Evolutionary conservation across 2,329 filamentous ascomycete species (phyloP), one percentile per base, ranked within the genome.

Genomic region (Ophiostoma novo-ulmi): DNA sequence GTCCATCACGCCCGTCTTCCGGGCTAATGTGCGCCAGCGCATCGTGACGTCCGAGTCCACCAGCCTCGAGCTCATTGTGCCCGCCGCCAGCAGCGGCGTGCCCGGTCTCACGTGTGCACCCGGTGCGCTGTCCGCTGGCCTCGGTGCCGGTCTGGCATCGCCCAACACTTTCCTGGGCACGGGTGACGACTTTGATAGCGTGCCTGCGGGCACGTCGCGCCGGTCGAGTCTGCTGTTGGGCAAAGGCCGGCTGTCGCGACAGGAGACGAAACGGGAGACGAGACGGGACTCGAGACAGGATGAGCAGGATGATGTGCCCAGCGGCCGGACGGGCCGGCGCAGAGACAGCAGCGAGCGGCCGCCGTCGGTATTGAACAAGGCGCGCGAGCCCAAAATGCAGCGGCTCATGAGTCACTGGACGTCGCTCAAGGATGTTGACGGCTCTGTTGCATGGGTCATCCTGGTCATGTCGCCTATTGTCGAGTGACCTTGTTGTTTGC

Each of bases 1-100:
- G 0, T 80, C 78, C 2, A 76, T 84, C 6, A 80, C 80, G 1
- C 82, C 81, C 68, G 78, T 80, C 0, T 84, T 85, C 77, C 82
- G 81, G 73, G 75, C 76, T 0, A 78, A 77, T 0, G 82, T 88
- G 2, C 78, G 79, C 31, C 79, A 82, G n/a, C 75, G 76, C 7
- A 73, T 82, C 1, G 71, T 71, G 3, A 71, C 71, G 0, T 75
- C 77, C 10, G 75, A 77, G 39, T 36, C 72, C 0, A 69, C 72
- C 22, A 73, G 69, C 66, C 44, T 74, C 14, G 73, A 76, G 70
- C 36, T 76, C 14, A 55, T 48, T 14, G 67, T 75, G 17, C 73
- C 74, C 17, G 61, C 35, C 1, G 69, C 70, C 5, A 66, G 68
- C 38, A 64, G 66, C 36, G 68, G 70, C 35, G 55, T 52, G 63